Evolutionary conservation across 2,329 filamentous ascomycete genomes (phyloP).

Genomic region (Pestalotiopsis fici): DNA sequence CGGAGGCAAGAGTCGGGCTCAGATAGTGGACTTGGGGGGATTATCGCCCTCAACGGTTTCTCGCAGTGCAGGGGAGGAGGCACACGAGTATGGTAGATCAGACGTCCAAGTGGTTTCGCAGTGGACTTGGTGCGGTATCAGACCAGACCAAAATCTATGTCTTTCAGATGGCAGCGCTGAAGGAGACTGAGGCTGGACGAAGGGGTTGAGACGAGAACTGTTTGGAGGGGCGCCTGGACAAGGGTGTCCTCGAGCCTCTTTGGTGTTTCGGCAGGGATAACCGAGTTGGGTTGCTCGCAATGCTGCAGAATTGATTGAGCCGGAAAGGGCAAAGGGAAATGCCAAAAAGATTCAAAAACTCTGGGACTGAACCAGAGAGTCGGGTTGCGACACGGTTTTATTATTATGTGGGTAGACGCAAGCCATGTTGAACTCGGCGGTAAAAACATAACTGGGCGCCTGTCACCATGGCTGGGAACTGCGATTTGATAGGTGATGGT

Average conservation of each 20-base stretch:
- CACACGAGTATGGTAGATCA: slow-evolving; percentile 31
- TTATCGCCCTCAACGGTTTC: neutral
- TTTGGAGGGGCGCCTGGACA: slow-evolving; percentile 32
- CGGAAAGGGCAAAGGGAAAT: neutral
- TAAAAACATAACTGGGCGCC: neutral
- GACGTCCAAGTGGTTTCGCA: slow-evolving; percentile 49
- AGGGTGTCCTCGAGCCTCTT: slow-evolving; percentile 26
- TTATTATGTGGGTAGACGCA: neutral
- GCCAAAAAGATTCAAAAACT: neutral
- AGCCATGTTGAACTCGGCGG: slow-evolving; percentile 3
- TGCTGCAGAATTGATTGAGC: slow-evolving; percentile 10
- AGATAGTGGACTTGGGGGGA: neutral
- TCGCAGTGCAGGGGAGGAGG: slow-evolving; percentile 5
- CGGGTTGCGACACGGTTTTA: neutral
- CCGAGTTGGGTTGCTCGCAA: neutral
- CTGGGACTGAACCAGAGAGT: neutral
- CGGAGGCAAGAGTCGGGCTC: neutral
- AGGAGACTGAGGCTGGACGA: slow-evolving; percentile 12
- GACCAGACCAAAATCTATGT: slow-evolving; percentile 28
- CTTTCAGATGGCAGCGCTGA: slow-evolving; percentile 20
- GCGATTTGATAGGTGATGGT: neutral
- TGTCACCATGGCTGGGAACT: neutral
- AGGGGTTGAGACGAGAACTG: slow-evolving; percentile 43
- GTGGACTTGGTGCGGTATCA: slow-evolving; percentile 37
- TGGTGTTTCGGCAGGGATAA: slow-evolving; percentile 40